Base-by-base conservation (phyloP, 2,329 filamentous ascomycete species). In the Cadophora malorum region DNA sequence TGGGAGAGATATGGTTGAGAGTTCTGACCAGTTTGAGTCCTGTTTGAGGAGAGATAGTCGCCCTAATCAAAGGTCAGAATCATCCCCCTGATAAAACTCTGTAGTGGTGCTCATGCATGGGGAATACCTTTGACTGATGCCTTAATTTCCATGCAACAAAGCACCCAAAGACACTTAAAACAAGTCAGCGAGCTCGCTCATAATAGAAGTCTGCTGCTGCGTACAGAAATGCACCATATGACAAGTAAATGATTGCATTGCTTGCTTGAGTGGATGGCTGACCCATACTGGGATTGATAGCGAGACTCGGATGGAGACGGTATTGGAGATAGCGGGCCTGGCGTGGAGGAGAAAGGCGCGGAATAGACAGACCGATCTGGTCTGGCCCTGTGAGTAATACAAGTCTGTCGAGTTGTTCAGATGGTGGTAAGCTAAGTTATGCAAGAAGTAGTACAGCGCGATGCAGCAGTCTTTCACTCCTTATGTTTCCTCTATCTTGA, bases 241-340 rank as follows among this genome's bases (percentile, higher is more conserved):
- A 93, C 64, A 93, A 81, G 78, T 94, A 95, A 78, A 96, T 90
- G 78, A 95, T 84, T 83, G 91, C 91, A 83, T 95, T 94, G 38
- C 92, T 94, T 77, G 91, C 91, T 84, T 73, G 72, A 83, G 73
- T 88, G 1, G 92, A 94, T 67, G 91, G 91, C 73, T 90, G 85
- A 23, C 91, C 91, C 92, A 95, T 96, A 67, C 33, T 80, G 35
- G 23, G 8, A 35, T 25, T 38, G 5, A 23, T 25, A 9, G 45
- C 19, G 19, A 49, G 14, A 16, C 3, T 10, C 10, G 35, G 35
- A 14, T 38, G 35, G 35, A 38, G 35, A 38, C 12, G 12, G 35
- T 38, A 38, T 38, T 9, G 35, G 35, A 38, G 35, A 14, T 10
- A 38, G 7, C 12, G 41, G 41, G 16, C 4, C 16, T 45, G 41